Conservation (phyloP, 148 eudicot genomes). For the Amaranthus hypochondriacus region DNA sequence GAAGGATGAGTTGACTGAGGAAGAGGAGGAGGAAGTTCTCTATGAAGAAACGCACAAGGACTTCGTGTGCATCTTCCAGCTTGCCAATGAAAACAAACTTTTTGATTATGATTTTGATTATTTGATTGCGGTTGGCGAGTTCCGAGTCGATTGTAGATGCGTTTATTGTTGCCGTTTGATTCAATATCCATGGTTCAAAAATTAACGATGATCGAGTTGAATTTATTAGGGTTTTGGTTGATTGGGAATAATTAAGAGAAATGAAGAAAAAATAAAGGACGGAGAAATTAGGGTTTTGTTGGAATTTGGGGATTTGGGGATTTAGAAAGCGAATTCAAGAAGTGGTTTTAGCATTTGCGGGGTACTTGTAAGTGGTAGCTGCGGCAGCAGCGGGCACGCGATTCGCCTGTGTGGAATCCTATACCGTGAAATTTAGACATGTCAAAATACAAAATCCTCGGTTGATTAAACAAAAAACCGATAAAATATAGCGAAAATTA, state of each 20-base stretch:
- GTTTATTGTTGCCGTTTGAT: constrained; percentile 46
- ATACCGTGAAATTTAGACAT: too few species aligned
- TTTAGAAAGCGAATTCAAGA: neutral
- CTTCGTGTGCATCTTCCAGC: constrained; percentile 62
- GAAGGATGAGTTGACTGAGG: neutral
- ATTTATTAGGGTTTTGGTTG: neutral
- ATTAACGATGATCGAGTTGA: neutral
- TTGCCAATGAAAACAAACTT: constrained; percentile 73
- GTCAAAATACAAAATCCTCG: too few species aligned
- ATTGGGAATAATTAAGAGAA: neutral
- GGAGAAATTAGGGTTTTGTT: constrained; percentile 14
- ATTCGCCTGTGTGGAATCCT: too few species aligned
- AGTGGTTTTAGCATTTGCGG: neutral
- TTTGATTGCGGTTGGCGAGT: constrained; percentile 15
- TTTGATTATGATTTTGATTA: constrained; percentile 20
- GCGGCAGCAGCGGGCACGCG: constrained; percentile 15
- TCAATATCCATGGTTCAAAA: constrained; percentile 53
- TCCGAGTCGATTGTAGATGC: constrained; percentile 55
- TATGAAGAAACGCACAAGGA: constrained; percentile 65
- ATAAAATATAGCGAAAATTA: too few species aligned
- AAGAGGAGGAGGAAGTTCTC: constrained; percentile 47
- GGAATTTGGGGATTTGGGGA: neutral
- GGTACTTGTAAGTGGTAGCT: neutral
- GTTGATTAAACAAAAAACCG: too few species aligned
- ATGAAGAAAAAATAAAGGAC: neutral